These are phyloP conservation scores for Hymenoscyphus linearis DNA, from an alignment of 2,329 filamentous ascomycete species.

Conservation along the genomic window DNA sequence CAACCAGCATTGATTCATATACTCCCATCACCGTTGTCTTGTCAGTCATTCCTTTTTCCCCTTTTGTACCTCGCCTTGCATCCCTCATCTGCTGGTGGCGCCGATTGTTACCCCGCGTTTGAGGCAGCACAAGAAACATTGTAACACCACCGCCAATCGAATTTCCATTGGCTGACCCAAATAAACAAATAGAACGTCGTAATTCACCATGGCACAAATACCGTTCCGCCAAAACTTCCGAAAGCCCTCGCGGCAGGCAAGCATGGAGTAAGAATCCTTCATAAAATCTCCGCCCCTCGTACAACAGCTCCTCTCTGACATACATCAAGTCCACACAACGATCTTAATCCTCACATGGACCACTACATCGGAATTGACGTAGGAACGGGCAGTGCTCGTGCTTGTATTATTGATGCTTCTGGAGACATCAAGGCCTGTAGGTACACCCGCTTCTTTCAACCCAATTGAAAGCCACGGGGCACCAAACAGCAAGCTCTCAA, in stretches of 20 bases:
- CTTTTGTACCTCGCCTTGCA: neutral
- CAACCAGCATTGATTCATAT: neutral
- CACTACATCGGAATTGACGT: constrained; percentile 87
- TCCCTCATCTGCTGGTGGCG: neutral
- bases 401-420: constrained; percentile 87
- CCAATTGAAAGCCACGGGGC: neutral
- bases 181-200: constrained; percentile 7
- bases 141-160: constrained; percentile 12
- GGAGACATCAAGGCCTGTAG: constrained; percentile 72
- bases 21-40: neutral
- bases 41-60: neutral
- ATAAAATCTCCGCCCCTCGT: neutral
- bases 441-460: constrained; percentile 5
- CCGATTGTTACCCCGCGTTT: neutral
- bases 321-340: constrained; percentile 29
- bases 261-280: constrained; percentile 26
- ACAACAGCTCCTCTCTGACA: constrained; percentile 7
- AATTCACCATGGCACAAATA: constrained; percentile 22
- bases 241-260: constrained; percentile 31
- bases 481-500: constrained; percentile 6
- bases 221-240: constrained; percentile 28
- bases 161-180: constrained; percentile 13
- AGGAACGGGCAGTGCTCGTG: constrained; percentile 89
- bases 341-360: constrained; percentile 40
- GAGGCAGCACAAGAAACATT: neutral